Conservation (phyloP, 208 protist species). For the Entamoeba moshkovskii region DNA sequence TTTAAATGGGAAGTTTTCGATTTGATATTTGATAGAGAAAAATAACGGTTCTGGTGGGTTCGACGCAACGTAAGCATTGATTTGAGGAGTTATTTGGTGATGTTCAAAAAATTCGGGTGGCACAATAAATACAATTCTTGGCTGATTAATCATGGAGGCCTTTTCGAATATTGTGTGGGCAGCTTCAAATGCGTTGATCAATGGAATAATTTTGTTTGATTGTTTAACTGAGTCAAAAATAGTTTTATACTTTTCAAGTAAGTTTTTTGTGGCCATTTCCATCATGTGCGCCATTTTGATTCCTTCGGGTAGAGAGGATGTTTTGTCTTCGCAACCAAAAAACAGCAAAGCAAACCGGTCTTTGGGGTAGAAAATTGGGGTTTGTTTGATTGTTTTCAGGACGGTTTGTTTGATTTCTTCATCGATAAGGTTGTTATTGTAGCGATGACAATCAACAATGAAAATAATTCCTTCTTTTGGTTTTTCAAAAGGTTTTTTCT, state of each 20-base stretch:
- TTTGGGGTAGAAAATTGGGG: not conserved
- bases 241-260: not conserved
- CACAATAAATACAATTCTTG: not conserved
- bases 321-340: not conserved
- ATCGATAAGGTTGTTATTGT: not conserved
- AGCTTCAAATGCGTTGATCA: not conserved
- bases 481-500: not conserved
- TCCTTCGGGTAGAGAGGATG: not conserved
- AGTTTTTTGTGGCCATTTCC: not conserved
- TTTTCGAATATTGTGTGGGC: not conserved
- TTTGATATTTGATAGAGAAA: not conserved
- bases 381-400: not conserved
- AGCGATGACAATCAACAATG: not conserved
- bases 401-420: not conserved
- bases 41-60: not conserved
- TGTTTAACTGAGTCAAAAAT: not conserved
- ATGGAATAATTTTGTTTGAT: not conserved
- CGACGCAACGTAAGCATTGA: not conserved
- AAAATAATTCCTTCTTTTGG: not conserved
- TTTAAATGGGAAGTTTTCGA: not conserved
- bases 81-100: not conserved
- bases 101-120: not conserved
- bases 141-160: not conserved
- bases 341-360: not conserved
- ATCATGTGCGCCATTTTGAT: not conserved